Conservation (phyloP, 2,329 filamentous ascomycete species). For the Fusarium guadeloupense region DNA sequence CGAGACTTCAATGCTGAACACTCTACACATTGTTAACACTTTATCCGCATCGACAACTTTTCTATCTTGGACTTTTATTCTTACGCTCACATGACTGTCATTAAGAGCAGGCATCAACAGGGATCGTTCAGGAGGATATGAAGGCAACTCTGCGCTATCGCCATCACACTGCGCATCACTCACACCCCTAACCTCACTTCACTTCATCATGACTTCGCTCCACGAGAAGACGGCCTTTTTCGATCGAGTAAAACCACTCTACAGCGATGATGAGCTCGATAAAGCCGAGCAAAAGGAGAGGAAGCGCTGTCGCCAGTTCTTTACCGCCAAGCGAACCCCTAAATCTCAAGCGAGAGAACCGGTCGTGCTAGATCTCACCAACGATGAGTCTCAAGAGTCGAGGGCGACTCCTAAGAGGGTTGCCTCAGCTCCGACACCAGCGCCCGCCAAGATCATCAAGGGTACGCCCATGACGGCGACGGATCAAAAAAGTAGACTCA, state of each 20-base stretch:
- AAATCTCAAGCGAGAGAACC: constrained; percentile 8
- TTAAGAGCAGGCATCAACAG: not conserved
- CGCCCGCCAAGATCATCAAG: constrained; percentile 38
- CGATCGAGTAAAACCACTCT: constrained; percentile 50
- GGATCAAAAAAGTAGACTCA: constrained; percentile 34
- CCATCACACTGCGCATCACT: constrained; percentile 5
- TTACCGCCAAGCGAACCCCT: constrained; percentile 23
- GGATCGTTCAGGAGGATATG: constrained; percentile 1
- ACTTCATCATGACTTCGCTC: constrained; percentile 41
- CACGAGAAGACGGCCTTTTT: constrained; percentile 60
- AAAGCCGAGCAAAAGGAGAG: constrained; percentile 48
- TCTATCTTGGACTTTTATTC: not conserved
- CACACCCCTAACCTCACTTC: not conserved
- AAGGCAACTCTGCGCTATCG: not conserved
- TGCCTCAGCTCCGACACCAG: constrained; percentile 27
- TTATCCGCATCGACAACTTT: not conserved
- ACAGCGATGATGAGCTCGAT: constrained; percentile 46
- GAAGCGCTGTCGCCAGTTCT: constrained; percentile 43
- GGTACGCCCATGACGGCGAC: constrained; percentile 43
- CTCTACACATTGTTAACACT: constrained; percentile 3
- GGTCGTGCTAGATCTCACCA: constrained; percentile 27
- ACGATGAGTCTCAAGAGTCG: constrained; percentile 20
- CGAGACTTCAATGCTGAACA: not conserved
- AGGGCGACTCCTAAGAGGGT: constrained; percentile 34
- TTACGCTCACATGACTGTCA: constrained; percentile 3